These are phyloP conservation scores for Pleurotus pulmonarius DNA, from an alignment of 768 basidiomycete species.

Conservation along the genomic window DNA sequence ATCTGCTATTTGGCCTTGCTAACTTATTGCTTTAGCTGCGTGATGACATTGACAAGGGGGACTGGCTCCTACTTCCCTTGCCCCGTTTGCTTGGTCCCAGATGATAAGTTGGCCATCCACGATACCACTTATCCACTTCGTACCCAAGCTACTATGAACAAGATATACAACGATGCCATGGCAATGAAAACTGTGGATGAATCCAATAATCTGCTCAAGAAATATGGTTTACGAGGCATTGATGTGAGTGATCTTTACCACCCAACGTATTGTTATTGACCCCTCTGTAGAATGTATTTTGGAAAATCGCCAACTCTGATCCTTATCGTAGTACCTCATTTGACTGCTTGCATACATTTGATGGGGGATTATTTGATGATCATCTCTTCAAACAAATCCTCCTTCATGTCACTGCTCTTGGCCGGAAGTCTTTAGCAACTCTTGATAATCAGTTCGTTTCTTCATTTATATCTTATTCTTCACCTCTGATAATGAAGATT, in stretches of 20 bases:
- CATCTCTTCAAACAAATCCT: conserved; percentile 27
- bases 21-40: conserved; percentile 19
- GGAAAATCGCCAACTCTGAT: conserved; percentile 28
- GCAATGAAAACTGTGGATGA: neutral
- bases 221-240: conserved; percentile 16
- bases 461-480: neutral
- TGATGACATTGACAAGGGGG: conserved; percentile 35
- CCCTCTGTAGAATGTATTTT: conserved; percentile 35
- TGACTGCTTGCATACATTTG: conserved; percentile 34
- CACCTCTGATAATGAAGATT: neutral
- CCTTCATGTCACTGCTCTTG: conserved; percentile 13
- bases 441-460: conserved; percentile 22
- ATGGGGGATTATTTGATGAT: conserved; percentile 26
- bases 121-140: conserved; percentile 12
- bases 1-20: neutral
- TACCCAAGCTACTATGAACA: conserved; percentile 12
- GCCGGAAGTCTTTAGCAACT: conserved; percentile 11
- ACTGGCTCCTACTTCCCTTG: conserved; percentile 26
- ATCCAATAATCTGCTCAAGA: conserved; percentile 14
- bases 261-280: conserved; percentile 1
- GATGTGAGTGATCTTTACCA: conserved; percentile 15
- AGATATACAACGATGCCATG: conserved; percentile 13
- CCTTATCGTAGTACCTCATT: conserved; percentile 29
- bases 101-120: conserved; percentile 19
- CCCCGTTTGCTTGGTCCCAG: conserved; percentile 31